Conservation (phyloP, 805 yeast species). For the Pichia nanzhaoensis region DNA sequence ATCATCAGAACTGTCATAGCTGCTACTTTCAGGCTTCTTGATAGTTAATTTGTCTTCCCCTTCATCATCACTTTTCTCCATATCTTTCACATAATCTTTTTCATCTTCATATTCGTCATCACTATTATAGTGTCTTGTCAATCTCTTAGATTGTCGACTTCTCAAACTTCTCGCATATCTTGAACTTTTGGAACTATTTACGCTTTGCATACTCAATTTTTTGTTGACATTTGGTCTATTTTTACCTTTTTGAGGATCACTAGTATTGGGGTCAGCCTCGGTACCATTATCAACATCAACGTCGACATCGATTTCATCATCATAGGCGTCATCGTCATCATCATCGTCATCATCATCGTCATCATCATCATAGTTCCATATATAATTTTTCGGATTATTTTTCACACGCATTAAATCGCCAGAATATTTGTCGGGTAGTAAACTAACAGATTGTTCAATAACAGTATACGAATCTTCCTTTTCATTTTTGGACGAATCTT, state of each 20-base stretch:
- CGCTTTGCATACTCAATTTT: conserved; percentile 5
- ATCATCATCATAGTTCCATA: conserved; percentile 35
- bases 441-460: conserved; percentile 29
- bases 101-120: conserved; percentile 14
- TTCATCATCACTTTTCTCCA: conserved; percentile 1
- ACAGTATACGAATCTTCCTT: conserved; percentile 23
- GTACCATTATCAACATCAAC: not conserved
- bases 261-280: not conserved
- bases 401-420: conserved; percentile 30
- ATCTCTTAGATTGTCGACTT: conserved; percentile 7
- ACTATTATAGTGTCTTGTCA: conserved; percentile 10
- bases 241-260: not conserved
- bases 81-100: conserved; percentile 10
- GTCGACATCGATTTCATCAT: conserved; percentile 1
- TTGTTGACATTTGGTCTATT: not conserved
- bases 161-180: conserved; percentile 4
- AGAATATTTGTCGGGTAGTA: conserved; percentile 33
- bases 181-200: conserved; percentile 7
- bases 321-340: conserved; percentile 9
- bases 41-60: not conserved
- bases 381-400: conserved; percentile 31
- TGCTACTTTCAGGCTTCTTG: conserved; percentile 13
- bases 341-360: conserved; percentile 23
- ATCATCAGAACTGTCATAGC: conserved; percentile 21
- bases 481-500: conserved; percentile 19